Evolutionary conservation across 148 eudicot genomes (phyloP).

Genomic region (Fagopyrum homotropicum): DNA sequence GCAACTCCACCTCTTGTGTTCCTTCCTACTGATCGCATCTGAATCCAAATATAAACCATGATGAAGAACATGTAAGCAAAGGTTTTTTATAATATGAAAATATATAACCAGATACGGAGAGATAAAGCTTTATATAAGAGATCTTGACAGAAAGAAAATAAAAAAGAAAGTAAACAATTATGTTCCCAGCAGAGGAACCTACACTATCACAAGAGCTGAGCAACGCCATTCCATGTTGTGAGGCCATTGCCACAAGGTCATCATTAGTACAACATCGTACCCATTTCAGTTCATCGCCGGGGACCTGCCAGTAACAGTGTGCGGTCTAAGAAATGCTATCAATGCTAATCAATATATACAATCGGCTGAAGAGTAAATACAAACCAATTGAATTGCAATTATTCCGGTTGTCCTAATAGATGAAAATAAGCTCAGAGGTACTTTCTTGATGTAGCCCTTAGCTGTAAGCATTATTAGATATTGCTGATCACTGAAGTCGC

Average conservation of each 20-base stretch:
- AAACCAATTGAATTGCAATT: slow-evolving; percentile 92
- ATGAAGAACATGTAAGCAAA: neutral
- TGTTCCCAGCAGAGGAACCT: slow-evolving; percentile 22
- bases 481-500: slow-evolving; percentile 75
- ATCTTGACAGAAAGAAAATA: neutral
- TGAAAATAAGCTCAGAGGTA: slow-evolving; percentile 75
- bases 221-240: slow-evolving; percentile 82
- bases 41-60: slow-evolving; percentile 14
- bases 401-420: slow-evolving; percentile 91
- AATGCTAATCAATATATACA: slow-evolving; percentile 1
- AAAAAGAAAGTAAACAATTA: neutral
- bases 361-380: slow-evolving; percentile 19
- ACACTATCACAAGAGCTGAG: slow-evolving; percentile 67
- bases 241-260: slow-evolving; percentile 96
- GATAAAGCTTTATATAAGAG: neutral
- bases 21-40: slow-evolving; percentile 87
- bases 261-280: slow-evolving; percentile 75
- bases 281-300: slow-evolving; percentile 94
- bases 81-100: neutral
- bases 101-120: neutral
- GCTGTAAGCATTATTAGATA: slow-evolving; percentile 87
- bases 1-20: slow-evolving; percentile 81
- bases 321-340: slow-evolving; percentile 10
- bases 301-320: slow-evolving; percentile 47
- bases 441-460: slow-evolving; percentile 92